Percentiles rank a stretch among this genome's conserved stretches.
These are phyloP conservation scores for Glonium stellatum DNA, from an alignment of 495 filamentous ascomycete genomes.

Conservation along the genomic window DNA sequence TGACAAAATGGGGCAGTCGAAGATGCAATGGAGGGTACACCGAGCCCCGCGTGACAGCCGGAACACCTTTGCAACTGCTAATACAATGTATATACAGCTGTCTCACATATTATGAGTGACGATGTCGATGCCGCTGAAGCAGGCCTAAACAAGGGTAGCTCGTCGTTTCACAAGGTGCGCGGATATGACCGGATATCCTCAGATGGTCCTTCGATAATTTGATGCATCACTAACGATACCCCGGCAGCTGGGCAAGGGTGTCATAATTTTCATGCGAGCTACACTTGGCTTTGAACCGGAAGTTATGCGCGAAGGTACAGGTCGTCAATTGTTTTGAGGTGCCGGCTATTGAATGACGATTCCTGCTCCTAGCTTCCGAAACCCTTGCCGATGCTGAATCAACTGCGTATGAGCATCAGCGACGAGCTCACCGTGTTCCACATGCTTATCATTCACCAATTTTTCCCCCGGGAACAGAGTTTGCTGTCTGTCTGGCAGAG, in stretches of 20 bases:
- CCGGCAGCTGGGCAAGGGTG: constrained; percentile 63
- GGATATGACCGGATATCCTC: not conserved
- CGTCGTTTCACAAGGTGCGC: constrained; percentile 80
- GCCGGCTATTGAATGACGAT: constrained; percentile 8
- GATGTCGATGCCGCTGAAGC: constrained; percentile 82
- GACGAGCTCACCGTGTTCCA: constrained; percentile 55
- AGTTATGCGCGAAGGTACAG: constrained; percentile 73
- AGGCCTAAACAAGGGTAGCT: constrained; percentile 61
- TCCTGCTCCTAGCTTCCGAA: constrained; percentile 52
- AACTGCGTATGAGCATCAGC: constrained; percentile 68
- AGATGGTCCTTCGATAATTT: not conserved
- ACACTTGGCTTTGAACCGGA: constrained; percentile 91
- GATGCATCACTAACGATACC: not conserved
- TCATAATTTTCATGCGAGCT: constrained; percentile 77
- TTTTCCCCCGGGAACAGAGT: constrained; percentile 80
- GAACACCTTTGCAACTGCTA: constrained; percentile 6
- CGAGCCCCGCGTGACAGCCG: not conserved
- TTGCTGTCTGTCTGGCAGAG: constrained; percentile 69
- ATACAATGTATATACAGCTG: constrained; percentile 22
- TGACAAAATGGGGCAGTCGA: constrained; percentile 44
- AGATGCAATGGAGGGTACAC: constrained; percentile 54
- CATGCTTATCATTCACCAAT: constrained; percentile 53
- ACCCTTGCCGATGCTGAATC: constrained; percentile 72
- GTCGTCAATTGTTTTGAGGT: constrained; percentile 1
- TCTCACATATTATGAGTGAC: constrained; percentile 78